Percentiles rank a stretch among this genome's conserved stretches.
phyloP scores from a whole-genome alignment of 768 basidiomycete genomes.

The Trametes cingulata region DNA sequence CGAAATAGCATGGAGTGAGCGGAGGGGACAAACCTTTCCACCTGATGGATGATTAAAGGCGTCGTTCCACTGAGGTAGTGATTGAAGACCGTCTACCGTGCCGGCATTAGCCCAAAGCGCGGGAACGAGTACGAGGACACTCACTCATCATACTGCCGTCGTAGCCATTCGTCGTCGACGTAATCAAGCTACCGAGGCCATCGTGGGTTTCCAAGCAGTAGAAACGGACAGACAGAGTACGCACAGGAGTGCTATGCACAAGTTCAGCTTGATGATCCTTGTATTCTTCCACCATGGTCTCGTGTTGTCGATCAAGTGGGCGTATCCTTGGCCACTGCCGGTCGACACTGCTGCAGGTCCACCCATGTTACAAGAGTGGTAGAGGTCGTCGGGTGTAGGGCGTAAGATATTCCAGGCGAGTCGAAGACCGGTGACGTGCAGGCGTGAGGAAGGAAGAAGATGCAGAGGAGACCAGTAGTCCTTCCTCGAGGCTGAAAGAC shows the following conservation, averaged over 20 bases:
- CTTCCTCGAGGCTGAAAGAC: conserved; percentile 5
- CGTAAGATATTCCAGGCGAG: not conserved
- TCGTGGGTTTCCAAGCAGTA: not conserved
- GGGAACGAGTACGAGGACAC: not conserved
- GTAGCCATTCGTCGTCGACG: conserved; percentile 40
- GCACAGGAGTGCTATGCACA: conserved; percentile 33
- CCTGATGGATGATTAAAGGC: conserved; percentile 35
- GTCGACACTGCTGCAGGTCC: conserved; percentile 28
- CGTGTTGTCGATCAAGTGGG: conserved; percentile 24
- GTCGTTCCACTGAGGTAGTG: conserved; percentile 39
- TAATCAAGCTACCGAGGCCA: conserved; percentile 32
- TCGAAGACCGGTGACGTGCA: not conserved
- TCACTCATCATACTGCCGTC: conserved; percentile 45
- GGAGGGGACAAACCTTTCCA: conserved; percentile 27
- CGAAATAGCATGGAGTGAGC: not conserved
- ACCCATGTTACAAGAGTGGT: conserved; percentile 22
- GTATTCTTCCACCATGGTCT: conserved; percentile 28
- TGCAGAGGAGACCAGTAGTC: not conserved
- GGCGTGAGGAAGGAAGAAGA: conserved; percentile 14
- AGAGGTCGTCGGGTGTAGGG: not conserved
- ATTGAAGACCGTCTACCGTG: conserved; percentile 38
- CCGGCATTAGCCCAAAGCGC: not conserved
- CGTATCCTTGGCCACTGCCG: conserved; percentile 20
- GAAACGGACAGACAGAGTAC: not conserved
- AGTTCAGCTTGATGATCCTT: conserved; percentile 29